These are phyloP conservation scores for Hanseniaspora meyeri DNA, from an alignment of 805 yeast genomes.

Conservation along the genomic window DNA sequence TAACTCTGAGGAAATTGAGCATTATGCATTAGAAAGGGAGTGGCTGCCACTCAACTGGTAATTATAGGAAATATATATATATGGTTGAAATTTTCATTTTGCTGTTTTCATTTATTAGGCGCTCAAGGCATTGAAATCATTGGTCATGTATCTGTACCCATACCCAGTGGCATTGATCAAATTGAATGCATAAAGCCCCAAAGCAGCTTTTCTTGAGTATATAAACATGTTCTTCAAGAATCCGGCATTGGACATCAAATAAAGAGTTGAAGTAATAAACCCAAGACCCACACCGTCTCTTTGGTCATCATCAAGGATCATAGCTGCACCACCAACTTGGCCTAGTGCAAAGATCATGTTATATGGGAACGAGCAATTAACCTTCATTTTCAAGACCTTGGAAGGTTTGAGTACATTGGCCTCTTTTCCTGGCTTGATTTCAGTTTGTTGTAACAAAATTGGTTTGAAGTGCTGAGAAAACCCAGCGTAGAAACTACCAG, in stretches of 20 bases:
- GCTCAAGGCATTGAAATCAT: conserved; percentile 16
- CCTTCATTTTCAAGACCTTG: conserved; percentile 10
- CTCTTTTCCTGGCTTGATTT: background rate
- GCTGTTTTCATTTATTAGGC: background rate
- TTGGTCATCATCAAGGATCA: conserved; percentile 64
- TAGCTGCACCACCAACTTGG: conserved; percentile 55
- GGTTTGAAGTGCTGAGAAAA: conserved; percentile 5
- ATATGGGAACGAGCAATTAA: conserved; percentile 15
- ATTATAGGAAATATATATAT: conserved; percentile 4
- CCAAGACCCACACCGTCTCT: conserved; percentile 70
- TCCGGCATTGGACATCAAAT: conserved; percentile 57
- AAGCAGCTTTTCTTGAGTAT: conserved; percentile 50
- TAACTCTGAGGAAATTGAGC: conserved; percentile 50
- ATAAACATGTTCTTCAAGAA: conserved; percentile 41
- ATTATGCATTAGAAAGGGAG: conserved; percentile 37
- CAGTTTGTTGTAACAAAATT: conserved; percentile 6
- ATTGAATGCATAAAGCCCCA: conserved; percentile 47
- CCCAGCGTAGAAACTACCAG: background rate
- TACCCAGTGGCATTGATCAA: conserved; percentile 50
- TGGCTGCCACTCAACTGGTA: conserved; percentile 67
- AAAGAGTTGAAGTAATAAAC: conserved; percentile 70
- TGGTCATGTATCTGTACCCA: conserved; percentile 57
- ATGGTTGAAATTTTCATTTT: background rate
- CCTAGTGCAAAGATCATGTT: conserved; percentile 51
- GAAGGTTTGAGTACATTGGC: conserved; percentile 2